A percentile compares a stretch with the other conserved stretches of the same genome.
Conservation (phyloP, 495 filamentous ascomycete species). For the Sphaerosporella brunnea region DNA sequence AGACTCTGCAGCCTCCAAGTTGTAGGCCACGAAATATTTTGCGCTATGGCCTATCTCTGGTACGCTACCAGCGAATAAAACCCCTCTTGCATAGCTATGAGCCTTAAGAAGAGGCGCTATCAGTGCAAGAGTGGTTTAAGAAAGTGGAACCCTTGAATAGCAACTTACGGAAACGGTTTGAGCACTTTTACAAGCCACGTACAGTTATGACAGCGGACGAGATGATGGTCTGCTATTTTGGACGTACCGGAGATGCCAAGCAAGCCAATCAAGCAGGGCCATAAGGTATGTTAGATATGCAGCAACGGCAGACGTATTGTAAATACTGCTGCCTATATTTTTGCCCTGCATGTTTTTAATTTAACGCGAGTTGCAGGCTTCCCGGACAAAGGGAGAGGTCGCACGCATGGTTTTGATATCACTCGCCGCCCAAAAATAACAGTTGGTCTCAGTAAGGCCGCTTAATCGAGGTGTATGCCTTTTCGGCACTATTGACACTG, state of each 20-base stretch:
- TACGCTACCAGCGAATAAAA: not conserved
- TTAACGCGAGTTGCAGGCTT: not conserved
- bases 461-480: too few species aligned
- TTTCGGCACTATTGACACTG: too few species aligned
- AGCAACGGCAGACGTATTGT: not conserved
- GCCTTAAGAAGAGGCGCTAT: not conserved
- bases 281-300: constrained; percentile 2
- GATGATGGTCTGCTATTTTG: constrained; percentile 3
- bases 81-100: not conserved
- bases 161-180: not conserved
- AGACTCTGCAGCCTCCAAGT: not conserved
- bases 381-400: not conserved
- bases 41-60: not conserved
- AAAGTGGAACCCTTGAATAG: not conserved
- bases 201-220: constrained; percentile 2
- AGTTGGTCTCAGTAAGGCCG: too few species aligned
- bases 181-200: not conserved
- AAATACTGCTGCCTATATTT: not conserved
- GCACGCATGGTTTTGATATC: constrained; percentile 1
- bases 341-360: not conserved
- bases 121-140: not conserved
- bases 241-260: constrained; percentile 1
- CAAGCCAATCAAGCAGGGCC: constrained; percentile 4
- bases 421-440: too few species aligned
- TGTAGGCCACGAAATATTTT: not conserved